Conservation (phyloP, 2,329 filamentous ascomycete species). For the Amauroascus verrucosus region DNA sequence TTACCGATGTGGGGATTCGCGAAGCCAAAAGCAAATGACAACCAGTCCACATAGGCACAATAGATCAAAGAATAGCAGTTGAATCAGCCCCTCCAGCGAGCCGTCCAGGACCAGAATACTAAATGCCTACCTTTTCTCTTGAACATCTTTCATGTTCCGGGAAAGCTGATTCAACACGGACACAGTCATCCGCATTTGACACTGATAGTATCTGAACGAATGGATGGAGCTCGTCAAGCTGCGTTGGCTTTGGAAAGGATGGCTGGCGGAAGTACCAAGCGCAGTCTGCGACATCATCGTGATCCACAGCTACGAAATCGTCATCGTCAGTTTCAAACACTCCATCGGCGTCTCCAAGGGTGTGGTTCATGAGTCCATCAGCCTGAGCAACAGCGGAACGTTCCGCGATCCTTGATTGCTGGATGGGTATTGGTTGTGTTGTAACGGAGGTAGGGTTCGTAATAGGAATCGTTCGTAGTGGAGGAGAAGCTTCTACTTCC, state of each 20-base stretch:
- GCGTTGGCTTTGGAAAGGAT: constrained; percentile 22
- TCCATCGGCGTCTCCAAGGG: constrained; percentile 7
- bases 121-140: constrained; percentile 46
- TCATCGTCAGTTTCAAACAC: constrained; percentile 31
- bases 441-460: not conserved
- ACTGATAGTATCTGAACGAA: constrained; percentile 61
- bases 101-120: not conserved
- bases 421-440: constrained; percentile 5
- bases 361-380: constrained; percentile 6
- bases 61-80: not conserved
- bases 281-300: constrained; percentile 32
- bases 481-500: not conserved
- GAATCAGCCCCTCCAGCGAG: not conserved
- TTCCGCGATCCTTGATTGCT: constrained; percentile 12
- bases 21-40: not conserved
- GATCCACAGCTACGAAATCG: constrained; percentile 35
- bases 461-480: not conserved
- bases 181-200: constrained; percentile 44
- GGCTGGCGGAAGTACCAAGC: constrained; percentile 35
- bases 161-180: constrained; percentile 50
- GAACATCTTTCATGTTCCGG: constrained; percentile 48
- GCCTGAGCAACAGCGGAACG: constrained; percentile 10
- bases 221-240: constrained; percentile 54
- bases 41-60: not conserved
- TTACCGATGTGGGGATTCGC: not conserved